These are phyloP conservation scores for Actinomortierella wolfii DNA, from an alignment of 371 early-diverging fungal genomes.

Conservation along the genomic window DNA sequence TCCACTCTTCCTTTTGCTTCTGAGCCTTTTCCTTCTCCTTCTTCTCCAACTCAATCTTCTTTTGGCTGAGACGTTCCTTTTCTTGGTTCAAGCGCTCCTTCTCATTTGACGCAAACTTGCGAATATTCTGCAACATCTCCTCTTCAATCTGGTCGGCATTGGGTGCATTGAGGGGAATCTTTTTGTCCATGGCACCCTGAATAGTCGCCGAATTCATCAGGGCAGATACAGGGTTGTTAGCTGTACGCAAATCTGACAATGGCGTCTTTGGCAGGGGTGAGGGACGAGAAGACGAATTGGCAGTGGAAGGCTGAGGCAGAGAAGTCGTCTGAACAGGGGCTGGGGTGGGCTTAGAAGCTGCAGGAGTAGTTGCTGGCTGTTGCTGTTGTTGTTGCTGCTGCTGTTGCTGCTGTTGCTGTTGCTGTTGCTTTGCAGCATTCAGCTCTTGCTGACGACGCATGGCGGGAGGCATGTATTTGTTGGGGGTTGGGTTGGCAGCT, in stretches of 20 bases:
- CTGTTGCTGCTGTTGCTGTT: slow-evolving; percentile 4
- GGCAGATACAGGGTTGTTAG: slow-evolving; percentile 24
- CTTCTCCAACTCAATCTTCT: slow-evolving; percentile 15
- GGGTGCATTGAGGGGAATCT: slow-evolving; percentile 40
- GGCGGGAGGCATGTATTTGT: slow-evolving; percentile 84
- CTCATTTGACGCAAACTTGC: slow-evolving; percentile 73
- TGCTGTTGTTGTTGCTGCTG: slow-evolving; percentile 22
- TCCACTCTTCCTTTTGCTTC: slow-evolving; percentile 80
- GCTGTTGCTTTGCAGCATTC: slow-evolving; percentile 12
- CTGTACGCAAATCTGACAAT: slow-evolving; percentile 12
- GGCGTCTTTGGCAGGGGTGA: slow-evolving; percentile 5
- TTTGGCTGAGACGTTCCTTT: slow-evolving; percentile 64
- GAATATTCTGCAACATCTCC: slow-evolving; percentile 68
- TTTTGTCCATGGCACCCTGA: slow-evolving; percentile 29
- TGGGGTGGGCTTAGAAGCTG: slow-evolving; percentile 8
- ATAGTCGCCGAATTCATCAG: slow-evolving; percentile 26
- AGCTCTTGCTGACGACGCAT: slow-evolving; percentile 62
- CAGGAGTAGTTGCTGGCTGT: slow-evolving; percentile 9
- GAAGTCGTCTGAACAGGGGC: slow-evolving; percentile 8
- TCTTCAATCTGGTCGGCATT: slow-evolving; percentile 54
- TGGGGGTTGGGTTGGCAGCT: slow-evolving; percentile 52
- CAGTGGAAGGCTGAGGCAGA: neutral
- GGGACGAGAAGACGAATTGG: slow-evolving; percentile 1
- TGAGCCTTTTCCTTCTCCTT: slow-evolving; percentile 45
- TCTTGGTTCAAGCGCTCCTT: slow-evolving; percentile 82